Evolutionary conservation across 192 early-diverging fungal genomes (phyloP).

Genomic region (Nowakowskiella sp.): DNA sequence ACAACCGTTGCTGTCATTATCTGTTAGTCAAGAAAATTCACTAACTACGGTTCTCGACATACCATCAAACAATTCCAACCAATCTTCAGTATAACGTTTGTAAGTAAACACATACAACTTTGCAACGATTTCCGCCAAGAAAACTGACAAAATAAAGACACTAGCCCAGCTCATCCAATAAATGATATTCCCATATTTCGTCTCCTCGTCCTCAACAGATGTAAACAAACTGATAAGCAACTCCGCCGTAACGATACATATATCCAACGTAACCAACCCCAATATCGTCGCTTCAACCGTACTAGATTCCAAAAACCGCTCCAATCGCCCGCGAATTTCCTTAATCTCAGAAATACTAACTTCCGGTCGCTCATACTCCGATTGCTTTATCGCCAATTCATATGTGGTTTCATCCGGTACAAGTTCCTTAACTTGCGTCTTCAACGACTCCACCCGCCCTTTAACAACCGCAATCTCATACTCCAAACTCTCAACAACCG

Average conservation of each 20-base stretch:
- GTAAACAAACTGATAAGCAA: background rate
- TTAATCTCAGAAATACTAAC: background rate
- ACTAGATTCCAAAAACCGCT: background rate
- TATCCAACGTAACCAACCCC: background rate
- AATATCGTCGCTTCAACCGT: background rate
- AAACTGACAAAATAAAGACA: background rate
- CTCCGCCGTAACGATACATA: background rate
- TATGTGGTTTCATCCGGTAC: background rate
- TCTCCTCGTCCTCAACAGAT: background rate
- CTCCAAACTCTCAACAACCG: background rate
- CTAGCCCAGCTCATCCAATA: background rate
- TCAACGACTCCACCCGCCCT: background rate
- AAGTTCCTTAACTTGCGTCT: background rate
- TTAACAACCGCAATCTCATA: background rate
- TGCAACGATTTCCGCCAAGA: background rate
- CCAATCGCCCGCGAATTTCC: background rate
- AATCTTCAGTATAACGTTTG: background rate
- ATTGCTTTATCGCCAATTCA: background rate
- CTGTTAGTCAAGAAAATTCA: background rate
- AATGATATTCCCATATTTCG: background rate
- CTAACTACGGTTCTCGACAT: background rate
- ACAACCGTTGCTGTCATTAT: background rate
- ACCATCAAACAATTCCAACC: background rate
- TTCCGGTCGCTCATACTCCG: background rate
- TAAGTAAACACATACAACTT: background rate